Evolutionary conservation across 1,139 yeast species (phyloP).

Genomic region (Candida sanyaensis): DNA sequence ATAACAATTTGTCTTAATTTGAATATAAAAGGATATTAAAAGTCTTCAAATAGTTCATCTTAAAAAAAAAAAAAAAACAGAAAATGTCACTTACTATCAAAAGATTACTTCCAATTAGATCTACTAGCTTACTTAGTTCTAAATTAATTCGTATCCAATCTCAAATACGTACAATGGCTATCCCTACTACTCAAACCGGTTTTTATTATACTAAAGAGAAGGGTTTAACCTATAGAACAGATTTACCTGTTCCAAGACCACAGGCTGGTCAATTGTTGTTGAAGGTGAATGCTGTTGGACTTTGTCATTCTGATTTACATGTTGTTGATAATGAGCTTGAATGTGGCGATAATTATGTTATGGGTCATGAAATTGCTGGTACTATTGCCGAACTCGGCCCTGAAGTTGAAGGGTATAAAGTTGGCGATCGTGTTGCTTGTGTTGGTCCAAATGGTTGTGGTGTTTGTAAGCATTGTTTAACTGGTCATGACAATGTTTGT

Average conservation of each 20-base stretch:
- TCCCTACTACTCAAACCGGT: slow-evolving; percentile 18
- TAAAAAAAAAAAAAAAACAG: not conserved
- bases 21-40: too few species aligned
- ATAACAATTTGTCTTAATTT: too few species aligned
- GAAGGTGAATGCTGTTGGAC: slow-evolving; percentile 46
- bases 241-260: slow-evolving; percentile 31
- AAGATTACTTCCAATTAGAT: slow-evolving; percentile 4
- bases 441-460: slow-evolving; percentile 19
- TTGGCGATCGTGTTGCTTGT: slow-evolving; percentile 18
- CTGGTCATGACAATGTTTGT: slow-evolving; percentile 40
- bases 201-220: slow-evolving; percentile 10
- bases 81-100: slow-evolving; percentile 1
- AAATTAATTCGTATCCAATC: not conserved
- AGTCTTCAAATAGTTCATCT: too few species aligned
- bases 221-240: slow-evolving; percentile 14
- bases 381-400: slow-evolving; percentile 20
- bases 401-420: slow-evolving; percentile 7
- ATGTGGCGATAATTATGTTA: slow-evolving; percentile 22
- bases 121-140: not conserved
- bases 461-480: slow-evolving; percentile 26
- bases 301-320: slow-evolving; percentile 48
- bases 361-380: slow-evolving; percentile 55
- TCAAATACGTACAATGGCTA: slow-evolving; percentile 12
- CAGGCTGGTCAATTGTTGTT: slow-evolving; percentile 33
- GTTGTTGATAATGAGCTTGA: slow-evolving; percentile 24